phyloP scores from a whole-genome alignment of 208 protist species.

The Novymonas esmeraldas region DNA sequence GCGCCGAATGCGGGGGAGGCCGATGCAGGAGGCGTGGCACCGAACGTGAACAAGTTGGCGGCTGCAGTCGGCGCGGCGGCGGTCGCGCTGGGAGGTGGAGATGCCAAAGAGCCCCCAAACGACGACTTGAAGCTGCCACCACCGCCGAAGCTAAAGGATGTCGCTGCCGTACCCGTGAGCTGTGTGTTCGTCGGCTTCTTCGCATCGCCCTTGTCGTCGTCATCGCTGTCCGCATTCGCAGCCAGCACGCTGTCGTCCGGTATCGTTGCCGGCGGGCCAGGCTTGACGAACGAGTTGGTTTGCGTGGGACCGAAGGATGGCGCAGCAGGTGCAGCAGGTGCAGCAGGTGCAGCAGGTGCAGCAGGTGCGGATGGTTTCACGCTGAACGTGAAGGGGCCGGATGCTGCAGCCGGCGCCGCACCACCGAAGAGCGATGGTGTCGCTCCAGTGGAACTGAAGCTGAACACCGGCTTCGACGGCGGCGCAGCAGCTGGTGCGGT shows the following conservation, averaged over 20 bases:
- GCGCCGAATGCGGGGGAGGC: constrained; percentile 9
- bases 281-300: constrained; percentile 50
- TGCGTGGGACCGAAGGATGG: neutral
- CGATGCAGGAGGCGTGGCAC: neutral
- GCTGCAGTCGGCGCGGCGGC: no score
- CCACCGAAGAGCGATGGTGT: no score
- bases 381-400: constrained; percentile 1
- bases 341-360: neutral
- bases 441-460: constrained; percentile 20
- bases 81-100: neutral
- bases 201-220: constrained; percentile 29
- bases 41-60: constrained; percentile 6
- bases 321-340: neutral
- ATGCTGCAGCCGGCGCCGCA: neutral
- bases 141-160: constrained; percentile 29
- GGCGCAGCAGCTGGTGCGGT: neutral
- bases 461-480: constrained; percentile 24
- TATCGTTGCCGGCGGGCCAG: constrained; percentile 60
- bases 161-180: constrained; percentile 25
- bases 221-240: constrained; percentile 57
- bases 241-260: constrained; percentile 73
- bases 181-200: constrained; percentile 2
- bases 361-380: neutral
- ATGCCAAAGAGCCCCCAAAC: neutral
- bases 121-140: neutral